Base-by-base conservation (phyloP, 2,329 filamentous ascomycete genomes). In the Claviceps sp. region DNA sequence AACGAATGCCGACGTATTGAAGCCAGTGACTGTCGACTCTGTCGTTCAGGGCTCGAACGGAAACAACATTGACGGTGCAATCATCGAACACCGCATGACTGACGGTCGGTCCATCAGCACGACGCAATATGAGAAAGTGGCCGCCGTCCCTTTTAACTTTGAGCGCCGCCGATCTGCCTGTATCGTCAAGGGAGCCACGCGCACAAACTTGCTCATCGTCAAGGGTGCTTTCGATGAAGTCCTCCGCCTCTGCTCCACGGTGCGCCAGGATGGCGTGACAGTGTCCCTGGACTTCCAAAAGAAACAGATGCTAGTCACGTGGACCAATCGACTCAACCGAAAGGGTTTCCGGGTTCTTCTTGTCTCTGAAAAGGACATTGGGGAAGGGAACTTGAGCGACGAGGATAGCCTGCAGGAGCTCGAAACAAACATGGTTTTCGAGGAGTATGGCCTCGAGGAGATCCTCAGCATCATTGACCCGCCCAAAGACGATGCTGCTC, bases 181-280 rank as follows among this genome's bases (percentile, higher is more conserved):
- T 47, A 50, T 62, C 14, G 56, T 62, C 43, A 54, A 55, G 16
- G 61, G 59, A 3, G 48, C 51, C 5, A 61, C 58, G 1, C 54
- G 58, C 16, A 52, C 56, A 8, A 57, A 61, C 24, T 57, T 65
- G 51, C 56, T 64, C 22, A 61, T 64, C 13, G 61, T 60, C 54
- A 64, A 63, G 42, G 62, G 62, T 30, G 61, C 59, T 2, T 63
- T 64, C 8, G 61, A 64, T 37, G 62, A 65, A 30, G 57, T 65
- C 1, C 54, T 61, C 4, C 47, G 52, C 10, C 53, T 61, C 6
- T 62, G 61, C 55, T 51, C 51, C 8, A 45, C 48, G 4, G 54
- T 62, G 2, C 56, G 58, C 5, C 54, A 56, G 10, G 53, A 50
- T 7, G 53, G 53, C 13, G 47, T 56, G 10, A 53, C 55, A 3